Base-by-base conservation (phyloP, 352 stramenopile genomes). In the Albugo candida region DNA sequence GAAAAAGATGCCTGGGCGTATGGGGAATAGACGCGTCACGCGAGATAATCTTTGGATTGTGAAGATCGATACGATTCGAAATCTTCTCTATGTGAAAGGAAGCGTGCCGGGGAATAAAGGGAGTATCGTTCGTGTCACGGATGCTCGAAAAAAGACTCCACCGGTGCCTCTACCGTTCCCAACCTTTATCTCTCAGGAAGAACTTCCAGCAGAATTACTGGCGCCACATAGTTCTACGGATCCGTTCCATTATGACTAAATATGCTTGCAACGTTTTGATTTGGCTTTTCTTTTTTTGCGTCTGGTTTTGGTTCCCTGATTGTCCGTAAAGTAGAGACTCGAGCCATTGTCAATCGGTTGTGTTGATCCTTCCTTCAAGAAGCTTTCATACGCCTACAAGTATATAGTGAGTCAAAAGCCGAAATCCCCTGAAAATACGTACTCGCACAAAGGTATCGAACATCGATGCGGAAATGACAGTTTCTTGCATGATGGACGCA, bases 1-100 rank as follows among this genome's bases (percentile, higher is more conserved):
- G 37, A 99, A 99, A 76, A 99, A 99, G 65, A 99, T 99, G 95
- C 79, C 96, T 31, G 96, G 95, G 11, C 83, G 88, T 14, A 97
- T 99, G 85, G 95, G 95, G 48, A 75, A 70, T 40, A 83, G 92
- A 38, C 75, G 77, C 48, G 81, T 96, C 13, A 99, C 95, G 19
- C 82, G 93, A 34, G 92, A 98, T 70, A 98, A 98, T 64, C 66
- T 99, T 2, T 88, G 77, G 74, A 69, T 93, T 44, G 67, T 81
- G 49, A 92, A 93, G 71, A 77, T 96, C 50, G 92, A 97, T 64
- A 66, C 82, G 21, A 61, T 89, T 55, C 79, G 86, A 58, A 93
- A 97, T 59, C 65, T 97, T 46, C 46, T 97, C 18, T 97, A 93
- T 65, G 70, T 97, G 40, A 93, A 93, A 59, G 92, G 92, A 47